Evolutionary conservation across 352 stramenopile species (phyloP), one percentile per base, ranked within the genome.

Genomic region (Phytopythium ostracodes): DNA sequence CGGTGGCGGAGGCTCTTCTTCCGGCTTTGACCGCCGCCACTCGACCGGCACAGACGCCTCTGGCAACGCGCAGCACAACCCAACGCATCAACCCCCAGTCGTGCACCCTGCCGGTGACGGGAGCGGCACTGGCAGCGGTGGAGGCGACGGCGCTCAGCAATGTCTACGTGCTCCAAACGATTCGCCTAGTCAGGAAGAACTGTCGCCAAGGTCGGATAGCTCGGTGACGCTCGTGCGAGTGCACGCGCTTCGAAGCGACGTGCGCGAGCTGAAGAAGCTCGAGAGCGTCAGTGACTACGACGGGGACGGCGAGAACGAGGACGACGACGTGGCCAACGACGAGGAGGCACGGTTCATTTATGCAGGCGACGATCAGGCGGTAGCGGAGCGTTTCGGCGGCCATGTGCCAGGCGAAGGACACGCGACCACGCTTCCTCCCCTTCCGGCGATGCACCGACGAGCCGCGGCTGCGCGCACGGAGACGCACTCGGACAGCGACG

Each of bases 401-500:
- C 55, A 52, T 3, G 40, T 60, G 9, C 55, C 24, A 14, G 55
- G 40, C 27, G 55, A 59, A 36, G 33, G 43, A 24, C 12, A 33
- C n/a, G 15, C 38, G 12, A 27, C 6, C 4, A 20, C 56, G 43
- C 44, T 56, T 2, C 53, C 53, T 18, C 22, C 35, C 1, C 1
- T 59, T 12, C 33, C 36, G 14, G 12, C 22, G 22, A 12, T 29
- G 24, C 17, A 52, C 0, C 56, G 38, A 40, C 15, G 22, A 59
- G 36, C 29, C 2, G 24, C 24, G 4, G 15, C 22, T 17, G 18
- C 17, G 5, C 24, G 22, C 18, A 33, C 43, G 35, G 66, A 71
- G 22, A 72, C 75, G 52, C 79, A 91, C 55, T 92, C 83, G n/a
- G 85, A 92, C 43, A 90, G 84, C 53, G 82, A 92, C 46, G 77